Evolutionary conservation across 2,329 filamentous ascomycete genomes (phyloP), one percentile per base, ranked within the genome.

Genomic region (Fusarium virguliforme): DNA sequence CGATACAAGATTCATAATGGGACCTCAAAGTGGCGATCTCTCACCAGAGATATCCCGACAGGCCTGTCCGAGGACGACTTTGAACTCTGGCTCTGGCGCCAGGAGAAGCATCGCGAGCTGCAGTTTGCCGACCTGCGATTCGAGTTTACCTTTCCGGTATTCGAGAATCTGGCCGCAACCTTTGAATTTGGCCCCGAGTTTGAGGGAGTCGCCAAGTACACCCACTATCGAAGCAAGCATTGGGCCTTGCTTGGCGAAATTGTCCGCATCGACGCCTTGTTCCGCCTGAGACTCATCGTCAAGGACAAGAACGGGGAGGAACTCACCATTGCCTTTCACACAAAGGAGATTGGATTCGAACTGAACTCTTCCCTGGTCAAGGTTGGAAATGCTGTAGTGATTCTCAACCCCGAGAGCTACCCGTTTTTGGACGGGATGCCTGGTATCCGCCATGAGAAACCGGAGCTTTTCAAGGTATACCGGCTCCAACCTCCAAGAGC

Each of bases 221-320:
- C 6, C 13, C 64, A 56, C 28, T 28, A 37, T 8, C 62, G 58
- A 15, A 26, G 43, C 3, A 61, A 55, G 18, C 62, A 71, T 54
- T 74, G 71, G 72, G 56, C 38, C 2, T 65, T 74, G 12, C 24
- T 74, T 0, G 69, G 46, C 12, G 67, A 74, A 24, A 71, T 74
- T 13, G 41, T 62, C 3, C 8, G 61, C 4, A 22, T 63, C 4
- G 22, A 55, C 0, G 18, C 24, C 1, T 0, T 26, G 1, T 2
- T 40, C 6, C 62, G 60, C 34, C 26, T 66, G 6, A 48, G 18
- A 4, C 24, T 74, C 13, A 18, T 24, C 1, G 55, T 64, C 46
- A 62, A 64, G 22, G 72, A 74, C 50, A 62, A 41, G 4, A 37
- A 9, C 6, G 72, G 55, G 8, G 6, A 51, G 0, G 32, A 34